Evolutionary conservation across 2,329 filamentous ascomycete genomes (phyloP).

Genomic region (Incumbomyces delicatus): DNA sequence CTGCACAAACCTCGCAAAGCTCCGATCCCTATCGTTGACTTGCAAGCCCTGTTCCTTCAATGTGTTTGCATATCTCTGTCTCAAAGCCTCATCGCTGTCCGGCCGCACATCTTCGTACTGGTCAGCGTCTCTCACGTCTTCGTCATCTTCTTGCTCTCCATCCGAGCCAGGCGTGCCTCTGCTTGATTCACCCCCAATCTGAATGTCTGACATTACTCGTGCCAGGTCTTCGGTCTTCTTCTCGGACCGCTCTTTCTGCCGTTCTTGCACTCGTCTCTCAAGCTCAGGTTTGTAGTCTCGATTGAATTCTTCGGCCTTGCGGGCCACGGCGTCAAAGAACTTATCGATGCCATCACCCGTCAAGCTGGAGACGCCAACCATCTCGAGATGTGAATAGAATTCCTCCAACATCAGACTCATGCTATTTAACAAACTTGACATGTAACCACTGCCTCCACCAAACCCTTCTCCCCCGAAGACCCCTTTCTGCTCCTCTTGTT

Average conservation of each 20-base stretch:
- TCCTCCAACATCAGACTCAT: slow-evolving; percentile 98
- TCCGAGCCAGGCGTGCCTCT: slow-evolving; percentile 21
- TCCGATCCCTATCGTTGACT: slow-evolving; percentile 37
- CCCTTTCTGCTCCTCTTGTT: slow-evolving; percentile 67
- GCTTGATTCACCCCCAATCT: slow-evolving; percentile 35
- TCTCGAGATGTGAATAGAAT: slow-evolving; percentile 87
- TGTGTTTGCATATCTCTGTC: slow-evolving; percentile 68
- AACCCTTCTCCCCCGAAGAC: slow-evolving; percentile 63
- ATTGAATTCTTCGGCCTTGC: slow-evolving; percentile 81
- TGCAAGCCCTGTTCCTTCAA: slow-evolving; percentile 47
- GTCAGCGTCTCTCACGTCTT: slow-evolving; percentile 37
- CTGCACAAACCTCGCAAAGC: slow-evolving; percentile 36
- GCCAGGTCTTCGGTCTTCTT: slow-evolving; percentile 72
- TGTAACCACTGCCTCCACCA: slow-evolving; percentile 82
- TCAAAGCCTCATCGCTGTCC: slow-evolving; percentile 53
- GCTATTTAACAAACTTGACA: slow-evolving; percentile 89
- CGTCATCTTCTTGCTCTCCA: slow-evolving; percentile 37
- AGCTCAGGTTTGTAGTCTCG: slow-evolving; percentile 87
- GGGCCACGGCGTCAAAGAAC: slow-evolving; percentile 81
- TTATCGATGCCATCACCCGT: slow-evolving; percentile 84
- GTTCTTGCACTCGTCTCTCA: slow-evolving; percentile 63
- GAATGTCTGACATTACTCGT: slow-evolving; percentile 92
- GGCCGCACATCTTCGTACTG: slow-evolving; percentile 46
- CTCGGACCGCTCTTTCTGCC: slow-evolving; percentile 64
- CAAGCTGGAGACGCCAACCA: slow-evolving; percentile 89